Conservation (phyloP, 192 early-diverging fungal species). For the Coemansia sp. region DNA sequence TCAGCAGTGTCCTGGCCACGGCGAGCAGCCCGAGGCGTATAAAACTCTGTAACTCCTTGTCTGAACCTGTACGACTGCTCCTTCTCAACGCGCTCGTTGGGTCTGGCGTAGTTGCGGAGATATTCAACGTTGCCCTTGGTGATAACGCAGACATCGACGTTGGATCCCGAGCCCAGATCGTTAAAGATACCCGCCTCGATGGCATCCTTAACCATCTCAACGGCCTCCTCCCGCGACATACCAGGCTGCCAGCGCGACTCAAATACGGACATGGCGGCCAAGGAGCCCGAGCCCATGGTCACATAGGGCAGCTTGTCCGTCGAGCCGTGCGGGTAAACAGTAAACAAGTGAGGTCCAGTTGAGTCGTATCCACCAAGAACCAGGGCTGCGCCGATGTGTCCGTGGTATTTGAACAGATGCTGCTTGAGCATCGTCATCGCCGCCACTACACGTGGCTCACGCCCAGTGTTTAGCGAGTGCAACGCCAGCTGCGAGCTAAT, state of each 20-base stretch:
- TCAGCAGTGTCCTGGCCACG: conserved; percentile 24
- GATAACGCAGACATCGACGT: conserved; percentile 94
- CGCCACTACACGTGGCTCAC: conserved; percentile 85
- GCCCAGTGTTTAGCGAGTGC: conserved; percentile 87
- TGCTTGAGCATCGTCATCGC: conserved; percentile 98
- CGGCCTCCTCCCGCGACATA: conserved; percentile 86
- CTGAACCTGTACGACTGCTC: conserved; percentile 79
- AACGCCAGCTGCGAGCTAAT: conserved; percentile 94
- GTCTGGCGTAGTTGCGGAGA: conserved; percentile 80
- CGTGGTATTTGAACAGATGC: conserved; percentile 96
- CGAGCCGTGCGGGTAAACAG: conserved; percentile 91
- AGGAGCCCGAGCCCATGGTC: conserved; percentile 94
- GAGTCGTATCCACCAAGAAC: conserved; percentile 93
- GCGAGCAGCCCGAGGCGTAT: conserved; percentile 10
- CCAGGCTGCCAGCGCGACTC: conserved; percentile 81
- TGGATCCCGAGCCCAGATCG: conserved; percentile 96
- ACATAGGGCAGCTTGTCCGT: conserved; percentile 96
- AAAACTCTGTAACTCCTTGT: conserved; percentile 50
- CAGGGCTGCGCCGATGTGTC: conserved; percentile 92
- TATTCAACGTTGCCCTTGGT: conserved; percentile 83
- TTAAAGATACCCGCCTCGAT: conserved; percentile 99
- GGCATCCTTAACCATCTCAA: conserved; percentile 89
- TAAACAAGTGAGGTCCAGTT: conserved; percentile 88
- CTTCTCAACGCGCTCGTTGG: conserved; percentile 87
- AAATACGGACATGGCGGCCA: conserved; percentile 96